Base-by-base conservation (phyloP, 1,284 basidiomycete species). In the Coniophora puteana region DNA sequence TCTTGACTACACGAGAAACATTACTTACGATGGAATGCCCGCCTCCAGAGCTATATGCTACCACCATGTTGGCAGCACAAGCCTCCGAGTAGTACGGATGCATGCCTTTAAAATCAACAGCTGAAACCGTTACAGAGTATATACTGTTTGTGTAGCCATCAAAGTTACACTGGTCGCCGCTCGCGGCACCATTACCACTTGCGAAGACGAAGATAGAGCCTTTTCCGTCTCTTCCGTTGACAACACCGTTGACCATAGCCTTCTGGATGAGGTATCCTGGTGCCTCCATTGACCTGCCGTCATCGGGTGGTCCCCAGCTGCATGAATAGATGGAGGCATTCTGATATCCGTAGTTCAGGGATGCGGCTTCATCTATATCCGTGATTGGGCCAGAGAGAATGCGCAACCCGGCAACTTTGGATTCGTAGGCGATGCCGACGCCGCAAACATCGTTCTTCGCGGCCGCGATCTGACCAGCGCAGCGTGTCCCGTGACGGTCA, bases 141-240 rank as follows among this genome's bases (percentile, higher is more conserved):
- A 98, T 96, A 51, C 88, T 92, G 61, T 99, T 99, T 24, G 96
- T 99, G 64, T 99, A 99, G 5, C 96, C 96, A 54, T 99, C 96
- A 61, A 99, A 99, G 65, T 99, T 99, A 72, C 96, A 99, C 66
- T 99, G 96, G 60, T 99, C 96, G 23, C 89, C 91, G 38, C 76
- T 76, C 3, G 80, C 78, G 18, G 92, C 96, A 17, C 96, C 96
- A 59, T 99, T 99, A 1, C 96, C 96, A 44, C 93, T 94, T 1
- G 96, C 96, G 62, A 99, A 99, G 26, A 99, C 96, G 55, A 90
- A 99, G 49, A 99, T 73, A 30, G 87, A 93, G 3, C 96, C 96
- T 57, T 90, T 93, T 17, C 94, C 93, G 30, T 68, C 77, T 36
- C 96, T 80, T 4, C 96, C 96, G 38, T 92, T 88, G 63, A 92